phyloP scores from a whole-genome alignment of 2,329 filamentous ascomycete species.

The Cadophora sp. region DNA sequence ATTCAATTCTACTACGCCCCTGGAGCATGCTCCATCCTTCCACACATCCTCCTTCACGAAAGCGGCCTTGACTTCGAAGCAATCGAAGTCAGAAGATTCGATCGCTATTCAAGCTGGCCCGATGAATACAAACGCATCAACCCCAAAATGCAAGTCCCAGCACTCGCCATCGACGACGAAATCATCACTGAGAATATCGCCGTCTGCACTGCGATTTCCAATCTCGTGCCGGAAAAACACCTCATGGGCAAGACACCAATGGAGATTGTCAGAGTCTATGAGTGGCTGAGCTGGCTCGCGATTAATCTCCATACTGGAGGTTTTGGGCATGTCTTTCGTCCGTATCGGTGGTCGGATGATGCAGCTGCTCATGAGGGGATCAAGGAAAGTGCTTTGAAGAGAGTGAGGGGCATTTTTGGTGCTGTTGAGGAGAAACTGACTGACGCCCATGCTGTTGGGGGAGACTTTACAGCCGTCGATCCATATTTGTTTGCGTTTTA shows the following conservation, averaged over 20 bases:
- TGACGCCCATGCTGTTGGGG: slow-evolving; percentile 40
- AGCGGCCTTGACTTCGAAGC: slow-evolving; percentile 34
- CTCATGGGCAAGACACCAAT: slow-evolving; percentile 42
- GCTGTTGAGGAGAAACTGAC: slow-evolving; percentile 39
- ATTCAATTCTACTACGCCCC: slow-evolving; percentile 42
- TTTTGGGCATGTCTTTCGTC: slow-evolving; percentile 40
- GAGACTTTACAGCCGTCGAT: slow-evolving; percentile 46
- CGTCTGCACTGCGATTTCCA: slow-evolving; percentile 44
- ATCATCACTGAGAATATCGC: slow-evolving; percentile 46
- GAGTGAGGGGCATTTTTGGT: slow-evolving; percentile 38
- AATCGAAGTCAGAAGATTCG: slow-evolving; percentile 19
- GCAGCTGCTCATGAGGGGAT: slow-evolving; percentile 30
- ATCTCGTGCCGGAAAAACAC: slow-evolving; percentile 40
- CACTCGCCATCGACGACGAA: slow-evolving; percentile 40
- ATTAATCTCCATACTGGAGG: slow-evolving; percentile 43
- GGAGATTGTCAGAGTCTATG: slow-evolving; percentile 43
- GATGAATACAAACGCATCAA: slow-evolving; percentile 40
- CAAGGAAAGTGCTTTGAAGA: slow-evolving; percentile 33
- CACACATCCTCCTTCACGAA: slow-evolving; percentile 45
- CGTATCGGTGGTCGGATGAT: slow-evolving; percentile 40
- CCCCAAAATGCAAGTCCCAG: slow-evolving; percentile 45
- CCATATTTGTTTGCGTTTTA: slow-evolving; percentile 45
- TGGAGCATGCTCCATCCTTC: slow-evolving; percentile 43
- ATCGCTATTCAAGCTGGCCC: slow-evolving; percentile 24
- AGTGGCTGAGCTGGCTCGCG: slow-evolving; percentile 47